A percentile compares a stretch with the other conserved stretches of the same genome.
phyloP scores from a whole-genome alignment of 2,329 filamentous ascomycete genomes.

The Aspergillus arachidicola region DNA sequence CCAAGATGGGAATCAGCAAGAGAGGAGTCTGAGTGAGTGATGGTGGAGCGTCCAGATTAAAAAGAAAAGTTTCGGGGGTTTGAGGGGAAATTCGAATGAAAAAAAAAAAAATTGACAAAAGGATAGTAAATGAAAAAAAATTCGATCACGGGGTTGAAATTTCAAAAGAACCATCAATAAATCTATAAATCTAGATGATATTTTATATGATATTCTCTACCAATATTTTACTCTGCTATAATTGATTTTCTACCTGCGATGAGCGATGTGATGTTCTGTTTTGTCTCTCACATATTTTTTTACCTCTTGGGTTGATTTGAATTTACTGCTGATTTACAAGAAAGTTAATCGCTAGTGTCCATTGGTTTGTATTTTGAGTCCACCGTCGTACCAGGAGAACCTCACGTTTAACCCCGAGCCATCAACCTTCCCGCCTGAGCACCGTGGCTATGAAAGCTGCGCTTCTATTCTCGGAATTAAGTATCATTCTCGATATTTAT shows the following conservation, averaged over 20 bases:
- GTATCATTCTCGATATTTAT: neutral
- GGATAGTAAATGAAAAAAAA: neutral
- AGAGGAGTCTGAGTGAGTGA: conserved; percentile 12
- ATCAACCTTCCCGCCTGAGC: neutral
- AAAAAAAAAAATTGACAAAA: neutral
- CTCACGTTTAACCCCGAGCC: neutral
- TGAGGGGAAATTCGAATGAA: conserved; percentile 19
- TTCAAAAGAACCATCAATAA: neutral
- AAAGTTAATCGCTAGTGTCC: conserved; percentile 2
- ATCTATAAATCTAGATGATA: neutral
- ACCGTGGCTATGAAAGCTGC: neutral
- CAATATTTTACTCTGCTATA: neutral
- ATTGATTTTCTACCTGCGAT: neutral
- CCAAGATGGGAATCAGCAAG: conserved; percentile 21
- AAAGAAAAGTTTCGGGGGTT: conserved; percentile 24
- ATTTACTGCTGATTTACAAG: neutral
- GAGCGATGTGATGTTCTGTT: neutral
- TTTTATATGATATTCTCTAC: neutral
- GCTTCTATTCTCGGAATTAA: neutral
- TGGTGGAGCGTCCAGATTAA: conserved; percentile 34
- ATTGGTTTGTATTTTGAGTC: neutral
- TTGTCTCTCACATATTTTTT: neutral
- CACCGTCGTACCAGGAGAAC: neutral
- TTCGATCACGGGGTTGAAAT: conserved; percentile 16
- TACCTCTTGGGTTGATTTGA: neutral